A percentile compares a stretch with the other conserved stretches of the same genome.
These are phyloP conservation scores for Rhodotorula diobovata DNA, from an alignment of 768 basidiomycete genomes.

Conservation along the genomic window DNA sequence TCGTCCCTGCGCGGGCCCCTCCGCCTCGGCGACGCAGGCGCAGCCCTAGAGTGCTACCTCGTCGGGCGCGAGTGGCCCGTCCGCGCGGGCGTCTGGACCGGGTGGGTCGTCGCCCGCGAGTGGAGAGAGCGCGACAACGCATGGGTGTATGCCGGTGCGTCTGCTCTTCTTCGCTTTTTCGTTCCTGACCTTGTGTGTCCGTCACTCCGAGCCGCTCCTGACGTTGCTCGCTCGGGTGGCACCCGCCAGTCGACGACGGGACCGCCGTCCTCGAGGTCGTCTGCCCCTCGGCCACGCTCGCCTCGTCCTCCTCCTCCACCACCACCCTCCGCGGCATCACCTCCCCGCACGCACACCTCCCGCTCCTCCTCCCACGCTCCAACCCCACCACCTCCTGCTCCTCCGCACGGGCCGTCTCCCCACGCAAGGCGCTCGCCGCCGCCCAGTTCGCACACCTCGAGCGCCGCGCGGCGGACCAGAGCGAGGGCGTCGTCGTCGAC, in stretches of 20 bases:
- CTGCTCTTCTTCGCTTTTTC: neutral
- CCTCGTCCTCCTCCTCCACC: neutral
- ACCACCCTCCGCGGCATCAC: neutral
- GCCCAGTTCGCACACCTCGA: neutral
- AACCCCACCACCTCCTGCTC: too few species aligned
- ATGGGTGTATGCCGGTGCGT: slow-evolving; percentile 16
- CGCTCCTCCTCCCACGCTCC: neutral
- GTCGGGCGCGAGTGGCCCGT: slow-evolving; percentile 25
- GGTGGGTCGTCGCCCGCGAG: slow-evolving; percentile 17
- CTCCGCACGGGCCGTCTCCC: neutral
- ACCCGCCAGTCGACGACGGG: slow-evolving; percentile 30
- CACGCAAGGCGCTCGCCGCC: neutral
- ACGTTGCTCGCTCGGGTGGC: neutral
- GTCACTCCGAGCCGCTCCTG: neutral
- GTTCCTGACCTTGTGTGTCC: neutral
- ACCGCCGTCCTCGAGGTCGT: slow-evolving; percentile 18
- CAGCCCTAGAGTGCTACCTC: slow-evolving; percentile 12
- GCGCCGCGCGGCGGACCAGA: neutral
- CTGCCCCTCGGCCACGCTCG: neutral
- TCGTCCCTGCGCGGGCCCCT: neutral
- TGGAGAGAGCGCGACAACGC: slow-evolving; percentile 7
- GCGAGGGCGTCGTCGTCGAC: neutral
- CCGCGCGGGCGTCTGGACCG: slow-evolving; percentile 6
- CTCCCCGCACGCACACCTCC: neutral
- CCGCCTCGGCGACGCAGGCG: neutral